phyloP scores from a whole-genome alignment of 2,329 filamentous ascomycete genomes.

The Aspergillus arachidicola region DNA sequence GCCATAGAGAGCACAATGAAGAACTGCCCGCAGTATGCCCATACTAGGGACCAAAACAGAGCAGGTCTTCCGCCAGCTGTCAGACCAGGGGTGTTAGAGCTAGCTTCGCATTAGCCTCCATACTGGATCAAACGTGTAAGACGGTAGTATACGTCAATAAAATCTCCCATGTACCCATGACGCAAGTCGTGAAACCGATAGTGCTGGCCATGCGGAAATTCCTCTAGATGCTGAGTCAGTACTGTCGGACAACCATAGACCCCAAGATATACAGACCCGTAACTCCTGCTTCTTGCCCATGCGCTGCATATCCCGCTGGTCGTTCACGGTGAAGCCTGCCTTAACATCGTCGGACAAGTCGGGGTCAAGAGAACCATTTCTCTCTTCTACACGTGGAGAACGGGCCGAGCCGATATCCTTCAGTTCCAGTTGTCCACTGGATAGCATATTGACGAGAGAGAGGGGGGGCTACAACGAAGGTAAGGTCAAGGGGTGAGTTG shows the following conservation, averaged over 20 bases:
- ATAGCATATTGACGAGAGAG: not conserved
- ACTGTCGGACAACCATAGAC: not conserved
- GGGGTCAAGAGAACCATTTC: not conserved
- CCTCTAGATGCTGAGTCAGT: not conserved
- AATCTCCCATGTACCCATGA: constrained; percentile 8
- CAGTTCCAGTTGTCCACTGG: not conserved
- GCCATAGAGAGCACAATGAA: constrained; percentile 5
- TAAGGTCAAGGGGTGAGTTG: not conserved
- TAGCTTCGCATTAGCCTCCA: not conserved
- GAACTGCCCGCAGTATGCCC: not conserved
- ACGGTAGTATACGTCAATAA: not conserved
- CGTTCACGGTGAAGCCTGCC: not conserved
- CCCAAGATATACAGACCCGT: not conserved
- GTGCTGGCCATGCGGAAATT: constrained; percentile 6
- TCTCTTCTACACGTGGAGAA: not conserved
- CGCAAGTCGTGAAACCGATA: constrained; percentile 6
- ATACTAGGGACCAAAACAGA: constrained; percentile 6
- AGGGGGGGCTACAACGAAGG: not conserved
- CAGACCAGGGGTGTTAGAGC: not conserved
- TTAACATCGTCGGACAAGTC: not conserved
- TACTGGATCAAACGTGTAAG: not conserved
- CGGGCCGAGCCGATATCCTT: not conserved
- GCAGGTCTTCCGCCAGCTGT: not conserved
- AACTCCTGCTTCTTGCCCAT: constrained; percentile 10
- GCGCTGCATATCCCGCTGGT: constrained; percentile 7